Evolutionary conservation across 495 filamentous ascomycete species (phyloP).

Genomic region (Aspergillus bridgeri): DNA sequence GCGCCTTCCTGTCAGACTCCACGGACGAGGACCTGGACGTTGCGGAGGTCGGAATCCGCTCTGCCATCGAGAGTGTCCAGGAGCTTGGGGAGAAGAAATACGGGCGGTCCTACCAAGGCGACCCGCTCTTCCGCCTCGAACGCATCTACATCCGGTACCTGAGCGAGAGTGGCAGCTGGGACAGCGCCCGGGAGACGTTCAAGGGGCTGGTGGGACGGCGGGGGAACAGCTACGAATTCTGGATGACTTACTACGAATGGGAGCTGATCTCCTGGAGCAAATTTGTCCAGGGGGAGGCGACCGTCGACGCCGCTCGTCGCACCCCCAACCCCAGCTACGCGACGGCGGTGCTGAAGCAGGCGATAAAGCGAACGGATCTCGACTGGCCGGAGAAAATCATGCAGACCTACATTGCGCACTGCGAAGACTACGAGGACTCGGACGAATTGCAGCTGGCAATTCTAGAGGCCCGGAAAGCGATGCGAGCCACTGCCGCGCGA

Average conservation of each 20-base stretch:
- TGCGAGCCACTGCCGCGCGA: conserved; percentile 58
- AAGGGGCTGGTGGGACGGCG: conserved; percentile 63
- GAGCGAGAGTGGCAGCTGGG: conserved; percentile 67
- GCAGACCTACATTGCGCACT: conserved; percentile 78
- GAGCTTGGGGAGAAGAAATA: conserved; percentile 73
- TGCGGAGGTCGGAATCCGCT: conserved; percentile 83
- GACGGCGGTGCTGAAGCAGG: conserved; percentile 69
- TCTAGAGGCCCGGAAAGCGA: conserved; percentile 63
- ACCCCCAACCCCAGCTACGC: conserved; percentile 59
- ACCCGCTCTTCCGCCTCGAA: conserved; percentile 83
- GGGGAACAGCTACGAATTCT: conserved; percentile 82
- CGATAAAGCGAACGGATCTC: conserved; percentile 63
- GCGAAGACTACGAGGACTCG: conserved; percentile 78
- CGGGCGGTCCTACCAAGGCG: conserved; percentile 72
- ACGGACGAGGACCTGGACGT: conserved; percentile 88
- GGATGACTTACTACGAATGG: conserved; percentile 87
- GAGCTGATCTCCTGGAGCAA: conserved; percentile 72
- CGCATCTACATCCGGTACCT: conserved; percentile 88
- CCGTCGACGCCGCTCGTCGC: conserved; percentile 43
- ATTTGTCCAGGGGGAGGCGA: conserved; percentile 47
- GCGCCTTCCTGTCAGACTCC: conserved; percentile 70
- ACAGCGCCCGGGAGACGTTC: conserved; percentile 69
- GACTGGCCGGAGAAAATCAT: conserved; percentile 92
- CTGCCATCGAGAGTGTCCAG: conserved; percentile 77
- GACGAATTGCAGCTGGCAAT: conserved; percentile 67